Percentiles rank a stretch among this genome's conserved stretches.
These are phyloP conservation scores for Lonicera japonica DNA, from an alignment of 129 eudicot genomes.

Conservation along the genomic window DNA sequence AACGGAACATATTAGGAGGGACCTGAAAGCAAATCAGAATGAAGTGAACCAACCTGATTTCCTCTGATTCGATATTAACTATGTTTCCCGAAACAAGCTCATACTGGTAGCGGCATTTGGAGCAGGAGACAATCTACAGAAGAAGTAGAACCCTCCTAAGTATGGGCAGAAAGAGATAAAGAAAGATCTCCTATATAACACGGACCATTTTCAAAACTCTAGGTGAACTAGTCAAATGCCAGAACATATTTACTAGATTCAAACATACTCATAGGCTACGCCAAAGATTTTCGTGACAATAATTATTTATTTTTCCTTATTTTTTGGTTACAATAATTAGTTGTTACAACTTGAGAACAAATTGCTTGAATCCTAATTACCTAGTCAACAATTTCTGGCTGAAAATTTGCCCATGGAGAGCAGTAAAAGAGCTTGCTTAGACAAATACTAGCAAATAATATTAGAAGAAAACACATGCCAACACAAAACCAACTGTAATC, in stretches of 20 bases:
- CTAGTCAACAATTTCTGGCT: background rate
- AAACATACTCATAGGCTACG: background rate
- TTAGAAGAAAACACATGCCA: background rate
- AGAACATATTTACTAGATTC: background rate
- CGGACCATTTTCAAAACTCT: background rate
- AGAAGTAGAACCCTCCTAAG: conserved; percentile 2
- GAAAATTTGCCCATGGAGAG: background rate
- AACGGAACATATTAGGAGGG: background rate
- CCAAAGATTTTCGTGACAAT: background rate
- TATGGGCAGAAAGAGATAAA: background rate
- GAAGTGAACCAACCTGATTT: conserved; percentile 70
- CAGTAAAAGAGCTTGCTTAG: background rate
- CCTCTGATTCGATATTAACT: conserved; percentile 71
- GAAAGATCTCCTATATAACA: background rate
- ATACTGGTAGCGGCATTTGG: conserved; percentile 88
- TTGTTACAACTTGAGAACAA: background rate
- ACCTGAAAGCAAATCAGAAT: conserved; percentile 7
- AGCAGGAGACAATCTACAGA: conserved; percentile 79
- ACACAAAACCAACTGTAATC: background rate
- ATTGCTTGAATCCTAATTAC: background rate
- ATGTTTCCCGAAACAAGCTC: conserved; percentile 89
- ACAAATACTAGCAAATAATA: background rate
- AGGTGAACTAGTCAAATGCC: conserved; percentile 1
- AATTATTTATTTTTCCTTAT: too few species aligned
- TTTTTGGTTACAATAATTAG: background rate